Evolutionary conservation across 2,329 filamentous ascomycete species (phyloP).

Genomic region (Clonostachys chloroleuca): DNA sequence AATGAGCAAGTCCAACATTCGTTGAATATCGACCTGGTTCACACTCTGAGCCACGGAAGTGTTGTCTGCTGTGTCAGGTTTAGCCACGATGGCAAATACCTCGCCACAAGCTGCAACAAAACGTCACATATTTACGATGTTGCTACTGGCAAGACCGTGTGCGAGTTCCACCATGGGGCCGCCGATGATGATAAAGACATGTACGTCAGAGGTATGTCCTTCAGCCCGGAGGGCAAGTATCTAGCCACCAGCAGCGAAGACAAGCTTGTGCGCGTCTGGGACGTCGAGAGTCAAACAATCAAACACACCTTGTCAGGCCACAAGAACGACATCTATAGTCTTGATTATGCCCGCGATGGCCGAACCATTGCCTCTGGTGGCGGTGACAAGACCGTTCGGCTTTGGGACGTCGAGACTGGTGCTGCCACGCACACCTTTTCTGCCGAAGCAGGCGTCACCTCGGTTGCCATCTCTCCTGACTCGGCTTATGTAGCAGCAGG

Average conservation of each 20-base stretch:
- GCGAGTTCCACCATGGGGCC: conserved; percentile 82
- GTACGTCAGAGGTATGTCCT: conserved; percentile 97
- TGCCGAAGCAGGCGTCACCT: conserved; percentile 96
- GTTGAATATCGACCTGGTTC: conserved; percentile 89
- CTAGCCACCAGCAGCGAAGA: conserved; percentile 96
- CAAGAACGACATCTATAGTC: conserved; percentile 96
- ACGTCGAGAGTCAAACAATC: conserved; percentile 79
- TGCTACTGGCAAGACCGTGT: conserved; percentile 78
- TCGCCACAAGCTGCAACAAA: conserved; percentile 94
- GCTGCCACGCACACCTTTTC: conserved; percentile 79
- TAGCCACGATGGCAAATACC: conserved; percentile 90
- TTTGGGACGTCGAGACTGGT: conserved; percentile 91
- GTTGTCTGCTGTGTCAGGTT: conserved; percentile 98
- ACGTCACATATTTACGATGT: conserved; percentile 99
- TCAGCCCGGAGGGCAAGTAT: conserved; percentile 92
- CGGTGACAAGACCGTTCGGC: conserved; percentile 87
- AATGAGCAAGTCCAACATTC: conserved; percentile 86
- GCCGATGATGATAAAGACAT: conserved; percentile 81
- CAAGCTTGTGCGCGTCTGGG: conserved; percentile 97
- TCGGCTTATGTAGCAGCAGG: conserved; percentile 92
- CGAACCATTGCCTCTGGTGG: conserved; percentile 93
- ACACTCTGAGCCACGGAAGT: conserved; percentile 89
- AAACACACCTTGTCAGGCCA: conserved; percentile 91
- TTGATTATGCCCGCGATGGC: conserved; percentile 92
- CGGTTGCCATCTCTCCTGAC: conserved; percentile 94